Percentiles rank a stretch among this genome's conserved stretches.
These are phyloP conservation scores for Russula ochroleuca DNA, from an alignment of 768 basidiomycete genomes.

Conservation along the genomic window DNA sequence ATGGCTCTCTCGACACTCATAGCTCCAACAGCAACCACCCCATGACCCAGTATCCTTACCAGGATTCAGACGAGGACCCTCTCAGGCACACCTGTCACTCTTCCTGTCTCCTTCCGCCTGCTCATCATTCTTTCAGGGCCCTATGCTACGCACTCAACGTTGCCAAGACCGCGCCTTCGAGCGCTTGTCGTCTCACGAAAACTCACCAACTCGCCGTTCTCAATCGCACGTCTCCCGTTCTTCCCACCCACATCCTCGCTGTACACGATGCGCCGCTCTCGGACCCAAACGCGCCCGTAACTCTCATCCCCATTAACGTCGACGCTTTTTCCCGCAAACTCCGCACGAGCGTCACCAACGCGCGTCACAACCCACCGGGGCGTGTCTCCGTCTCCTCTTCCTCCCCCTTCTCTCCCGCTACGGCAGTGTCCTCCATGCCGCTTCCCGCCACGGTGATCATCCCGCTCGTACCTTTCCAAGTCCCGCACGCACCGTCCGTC, in stretches of 20 bases:
- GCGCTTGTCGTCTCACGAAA: slow-evolving; percentile 15
- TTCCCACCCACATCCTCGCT: slow-evolving; percentile 22
- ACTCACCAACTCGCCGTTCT: slow-evolving; percentile 22
- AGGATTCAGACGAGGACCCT: slow-evolving; percentile 23
- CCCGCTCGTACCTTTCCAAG: slow-evolving; percentile 19
- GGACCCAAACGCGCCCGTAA: slow-evolving; percentile 6
- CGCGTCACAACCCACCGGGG: not conserved
- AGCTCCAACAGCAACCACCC: not conserved
- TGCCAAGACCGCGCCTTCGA: slow-evolving; percentile 11
- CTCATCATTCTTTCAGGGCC: not conserved
- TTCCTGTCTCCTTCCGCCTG: not conserved
- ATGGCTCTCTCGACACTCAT: not conserved
- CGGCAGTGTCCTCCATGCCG: not conserved
- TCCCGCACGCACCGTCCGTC: slow-evolving; percentile 21
- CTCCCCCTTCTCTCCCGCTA: not conserved
- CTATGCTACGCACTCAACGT: slow-evolving; percentile 22
- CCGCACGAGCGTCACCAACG: slow-evolving; percentile 10
- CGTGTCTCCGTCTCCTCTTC: not conserved
- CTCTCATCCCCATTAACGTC: slow-evolving; percentile 18
- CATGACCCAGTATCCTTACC: slow-evolving; percentile 25
- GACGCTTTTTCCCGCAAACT: slow-evolving; percentile 11
- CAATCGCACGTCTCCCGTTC: slow-evolving; percentile 1
- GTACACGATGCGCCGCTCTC: slow-evolving; percentile 13
- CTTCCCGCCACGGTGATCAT: slow-evolving; percentile 1
- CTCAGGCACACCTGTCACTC: slow-evolving; percentile 2